A percentile compares a stretch with the other conserved stretches of the same genome.
Evolutionary conservation across 441 rosid genomes (phyloP).

Genomic region (Pelargonium myrrhifolium): DNA sequence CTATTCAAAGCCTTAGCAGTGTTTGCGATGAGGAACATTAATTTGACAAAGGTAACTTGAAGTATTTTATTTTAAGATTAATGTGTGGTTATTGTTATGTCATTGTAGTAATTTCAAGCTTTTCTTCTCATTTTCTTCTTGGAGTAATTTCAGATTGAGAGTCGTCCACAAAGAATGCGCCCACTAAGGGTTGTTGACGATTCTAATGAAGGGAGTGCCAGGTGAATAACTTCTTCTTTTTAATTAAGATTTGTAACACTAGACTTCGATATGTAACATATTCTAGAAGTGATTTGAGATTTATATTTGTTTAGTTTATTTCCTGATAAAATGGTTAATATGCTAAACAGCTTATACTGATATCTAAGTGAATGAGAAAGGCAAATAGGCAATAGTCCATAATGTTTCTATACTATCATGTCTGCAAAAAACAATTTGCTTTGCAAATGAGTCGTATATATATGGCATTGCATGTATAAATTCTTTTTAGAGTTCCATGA

Average conservation of each 20-base stretch:
- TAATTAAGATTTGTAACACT: neutral
- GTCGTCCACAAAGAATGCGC: constrained; percentile 68
- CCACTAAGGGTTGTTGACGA: constrained; percentile 72
- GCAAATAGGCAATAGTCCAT: neutral
- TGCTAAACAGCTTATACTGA: neutral
- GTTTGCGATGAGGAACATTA: constrained; percentile 72
- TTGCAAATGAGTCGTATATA: neutral
- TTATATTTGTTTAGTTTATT: neutral
- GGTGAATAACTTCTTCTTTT: constrained; percentile 37
- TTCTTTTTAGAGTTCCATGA: neutral
- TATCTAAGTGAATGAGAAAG: neutral
- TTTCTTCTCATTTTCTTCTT: constrained; percentile 3
- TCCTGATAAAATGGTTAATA: neutral
- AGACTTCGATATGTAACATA: neutral
- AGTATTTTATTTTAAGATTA: neutral
- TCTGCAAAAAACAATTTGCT: neutral
- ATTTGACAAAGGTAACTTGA: constrained; percentile 58
- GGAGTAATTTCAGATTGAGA: constrained; percentile 59
- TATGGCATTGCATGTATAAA: neutral
- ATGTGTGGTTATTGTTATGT: neutral
- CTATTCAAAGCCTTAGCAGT: constrained; percentile 87
- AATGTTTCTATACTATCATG: neutral
- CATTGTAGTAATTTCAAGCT: constrained; percentile 3
- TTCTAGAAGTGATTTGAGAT: neutral
- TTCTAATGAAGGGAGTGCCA: constrained; percentile 69